phyloP scores from a whole-genome alignment of 179 eudicot species.

The Heliamphora pulchella region DNA sequence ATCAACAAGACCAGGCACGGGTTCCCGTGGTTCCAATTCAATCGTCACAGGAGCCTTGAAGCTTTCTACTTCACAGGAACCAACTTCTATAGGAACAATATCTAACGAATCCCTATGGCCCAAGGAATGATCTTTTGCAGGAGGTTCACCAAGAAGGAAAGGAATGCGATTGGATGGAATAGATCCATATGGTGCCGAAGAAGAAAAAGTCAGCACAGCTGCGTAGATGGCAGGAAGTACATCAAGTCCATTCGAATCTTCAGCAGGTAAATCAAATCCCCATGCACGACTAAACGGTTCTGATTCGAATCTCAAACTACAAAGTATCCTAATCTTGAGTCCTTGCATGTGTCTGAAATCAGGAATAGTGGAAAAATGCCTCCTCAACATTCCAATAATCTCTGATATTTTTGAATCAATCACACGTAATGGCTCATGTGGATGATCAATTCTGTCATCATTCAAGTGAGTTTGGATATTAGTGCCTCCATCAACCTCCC shows the following conservation, averaged over 20 bases:
- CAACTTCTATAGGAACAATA: conserved; percentile 51
- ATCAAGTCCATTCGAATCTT: conserved; percentile 28
- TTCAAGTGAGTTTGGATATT: conserved; percentile 26
- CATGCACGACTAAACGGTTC: conserved; percentile 51
- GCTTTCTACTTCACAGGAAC: conserved; percentile 24
- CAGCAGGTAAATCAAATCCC: conserved; percentile 33
- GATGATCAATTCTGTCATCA: conserved; percentile 35
- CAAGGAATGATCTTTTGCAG: conserved; percentile 22
- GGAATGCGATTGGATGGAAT: conserved; percentile 69
- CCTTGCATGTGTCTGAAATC: conserved; percentile 76
- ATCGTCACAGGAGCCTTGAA: conserved; percentile 46
- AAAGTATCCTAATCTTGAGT: conserved; percentile 62
- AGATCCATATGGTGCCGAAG: conserved; percentile 85
- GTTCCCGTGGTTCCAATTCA: conserved; percentile 85
- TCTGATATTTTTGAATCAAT: conserved; percentile 82
- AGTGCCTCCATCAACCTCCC: conserved; percentile 23
- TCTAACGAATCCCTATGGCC: conserved; percentile 36
- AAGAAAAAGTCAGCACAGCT: conserved; percentile 64
- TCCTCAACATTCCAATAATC: conserved; percentile 57
- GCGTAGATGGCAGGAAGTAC: conserved; percentile 69
- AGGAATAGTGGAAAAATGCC: conserved; percentile 78
- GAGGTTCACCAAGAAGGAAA: conserved; percentile 69
- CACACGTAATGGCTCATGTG: conserved; percentile 75
- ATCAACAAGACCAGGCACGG: conserved; percentile 79
- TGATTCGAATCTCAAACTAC: conserved; percentile 60